A percentile compares a stretch with the other conserved stretches of the same genome.
These are phyloP conservation scores for Chaetomiaceae sp. DNA, from an alignment of 2,329 filamentous ascomycete species.

Conservation along the genomic window DNA sequence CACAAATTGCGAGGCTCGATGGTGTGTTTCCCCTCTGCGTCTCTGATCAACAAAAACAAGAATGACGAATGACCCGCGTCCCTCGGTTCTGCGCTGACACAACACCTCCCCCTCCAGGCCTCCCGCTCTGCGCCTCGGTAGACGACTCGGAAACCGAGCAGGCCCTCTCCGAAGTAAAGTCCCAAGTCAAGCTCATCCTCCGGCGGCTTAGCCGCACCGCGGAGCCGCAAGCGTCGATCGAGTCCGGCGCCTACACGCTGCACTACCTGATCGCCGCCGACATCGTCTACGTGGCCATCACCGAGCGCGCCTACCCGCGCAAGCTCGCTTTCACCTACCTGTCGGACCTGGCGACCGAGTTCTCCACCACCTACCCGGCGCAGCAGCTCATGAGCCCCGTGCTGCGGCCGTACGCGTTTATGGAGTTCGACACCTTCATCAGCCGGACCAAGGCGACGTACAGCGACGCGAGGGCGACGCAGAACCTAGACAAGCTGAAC, in stretches of 20 bases:
- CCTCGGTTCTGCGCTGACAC: too few species aligned
- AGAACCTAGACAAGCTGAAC: conserved; percentile 93
- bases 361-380: conserved; percentile 76
- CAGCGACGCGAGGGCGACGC: conserved; percentile 82
- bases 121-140: conserved; percentile 91
- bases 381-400: conserved; percentile 68
- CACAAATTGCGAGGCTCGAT: conserved; percentile 89
- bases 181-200: conserved; percentile 84
- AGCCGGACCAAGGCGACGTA: conserved; percentile 89
- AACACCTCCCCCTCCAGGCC: conserved; percentile 58
- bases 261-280: conserved; percentile 82
- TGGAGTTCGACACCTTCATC: conserved; percentile 98
- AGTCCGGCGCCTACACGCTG: conserved; percentile 74
- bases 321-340: conserved; percentile 99
- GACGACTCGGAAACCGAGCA: conserved; percentile 78
- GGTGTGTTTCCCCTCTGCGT: conserved; percentile 47
- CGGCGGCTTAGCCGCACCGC: conserved; percentile 84
- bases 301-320: conserved; percentile 88
- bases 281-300: conserved; percentile 89
- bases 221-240: conserved; percentile 87
- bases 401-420: conserved; percentile 89
- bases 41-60: not conserved
- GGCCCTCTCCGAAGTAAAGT: conserved; percentile 81
- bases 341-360: conserved; percentile 84
- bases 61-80: too few species aligned